These are phyloP conservation scores for Selenicereus undatus DNA, from an alignment of 148 eudicot genomes.

Conservation along the genomic window DNA sequence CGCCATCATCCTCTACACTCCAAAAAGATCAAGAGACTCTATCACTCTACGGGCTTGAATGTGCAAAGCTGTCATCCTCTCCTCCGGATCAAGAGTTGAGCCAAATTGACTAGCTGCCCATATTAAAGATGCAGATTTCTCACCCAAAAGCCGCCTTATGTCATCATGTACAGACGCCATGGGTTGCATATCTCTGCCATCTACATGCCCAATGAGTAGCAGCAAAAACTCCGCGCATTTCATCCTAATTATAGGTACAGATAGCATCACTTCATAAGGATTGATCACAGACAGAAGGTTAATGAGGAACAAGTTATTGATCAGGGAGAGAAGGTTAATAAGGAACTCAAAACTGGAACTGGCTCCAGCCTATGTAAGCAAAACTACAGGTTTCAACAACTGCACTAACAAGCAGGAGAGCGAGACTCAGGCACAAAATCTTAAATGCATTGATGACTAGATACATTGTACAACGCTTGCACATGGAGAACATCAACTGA, in stretches of 20 bases:
- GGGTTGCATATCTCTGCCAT: slow-evolving; percentile 73
- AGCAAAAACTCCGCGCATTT: slow-evolving; percentile 92
- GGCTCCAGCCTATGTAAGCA: not conserved
- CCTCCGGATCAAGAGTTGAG: slow-evolving; percentile 89
- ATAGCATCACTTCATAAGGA: slow-evolving; percentile 10
- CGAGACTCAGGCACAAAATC: not conserved
- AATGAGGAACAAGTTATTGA: not conserved
- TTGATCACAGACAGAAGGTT: not conserved
- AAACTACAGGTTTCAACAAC: too few relatives aligned
- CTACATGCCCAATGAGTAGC: slow-evolving; percentile 87
- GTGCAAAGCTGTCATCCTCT: slow-evolving; percentile 80
- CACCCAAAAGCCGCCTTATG: slow-evolving; percentile 71
- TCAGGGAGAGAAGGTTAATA: not conserved
- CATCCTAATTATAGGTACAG: slow-evolving; percentile 43
- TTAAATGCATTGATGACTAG: not conserved
- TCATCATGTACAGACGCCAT: slow-evolving; percentile 76
- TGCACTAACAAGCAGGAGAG: too few relatives aligned
- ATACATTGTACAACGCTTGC: not conserved
- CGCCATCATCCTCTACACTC: slow-evolving; percentile 15
- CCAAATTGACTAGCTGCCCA: slow-evolving; percentile 99
- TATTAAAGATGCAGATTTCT: slow-evolving; percentile 94
- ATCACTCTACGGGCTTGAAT: slow-evolving; percentile 93
- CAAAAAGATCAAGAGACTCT: slow-evolving; percentile 75
- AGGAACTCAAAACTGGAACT: not conserved
- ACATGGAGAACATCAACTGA: not conserved